These are phyloP conservation scores for Deuterostichococcus epilithicus DNA, from an alignment of 139 green algal species.

Conservation along the genomic window DNA sequence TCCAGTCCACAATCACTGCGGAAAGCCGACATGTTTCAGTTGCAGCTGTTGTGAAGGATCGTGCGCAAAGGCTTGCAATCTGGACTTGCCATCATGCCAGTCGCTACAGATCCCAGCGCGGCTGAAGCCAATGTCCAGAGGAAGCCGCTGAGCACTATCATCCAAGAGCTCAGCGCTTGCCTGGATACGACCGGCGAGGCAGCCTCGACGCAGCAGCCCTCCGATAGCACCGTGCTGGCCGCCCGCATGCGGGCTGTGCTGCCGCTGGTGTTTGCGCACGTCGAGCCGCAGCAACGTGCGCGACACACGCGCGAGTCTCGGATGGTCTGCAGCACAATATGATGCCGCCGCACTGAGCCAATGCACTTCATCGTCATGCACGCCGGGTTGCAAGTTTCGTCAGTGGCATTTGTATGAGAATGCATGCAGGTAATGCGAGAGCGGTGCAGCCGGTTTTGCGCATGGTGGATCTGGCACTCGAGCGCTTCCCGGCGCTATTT, in stretches of 20 bases:
- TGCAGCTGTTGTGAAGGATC: no score
- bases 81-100: neutral
- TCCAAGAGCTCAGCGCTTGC: constrained; percentile 22
- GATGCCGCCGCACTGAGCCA: neutral
- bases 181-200: neutral
- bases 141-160: neutral
- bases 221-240: constrained; percentile 2
- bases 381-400: no score
- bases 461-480: constrained; percentile 23
- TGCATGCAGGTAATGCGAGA: constrained; percentile 10
- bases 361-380: neutral
- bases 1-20: constrained; percentile 9
- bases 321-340: neutral
- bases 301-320: neutral
- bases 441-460: constrained; percentile 30
- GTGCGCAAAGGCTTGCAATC: no score
- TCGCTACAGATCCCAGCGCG: neutral
- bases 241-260: constrained; percentile 20
- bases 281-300: constrained; percentile 1
- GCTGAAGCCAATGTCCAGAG: neutral
- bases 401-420: neutral
- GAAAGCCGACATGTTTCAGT: no score
- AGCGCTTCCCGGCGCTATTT: constrained; percentile 18
- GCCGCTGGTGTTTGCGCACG: constrained; percentile 12
- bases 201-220: neutral